Evolutionary conservation across 441 rosid genomes (phyloP).

Genomic region (Bruguiera hainesii): DNA sequence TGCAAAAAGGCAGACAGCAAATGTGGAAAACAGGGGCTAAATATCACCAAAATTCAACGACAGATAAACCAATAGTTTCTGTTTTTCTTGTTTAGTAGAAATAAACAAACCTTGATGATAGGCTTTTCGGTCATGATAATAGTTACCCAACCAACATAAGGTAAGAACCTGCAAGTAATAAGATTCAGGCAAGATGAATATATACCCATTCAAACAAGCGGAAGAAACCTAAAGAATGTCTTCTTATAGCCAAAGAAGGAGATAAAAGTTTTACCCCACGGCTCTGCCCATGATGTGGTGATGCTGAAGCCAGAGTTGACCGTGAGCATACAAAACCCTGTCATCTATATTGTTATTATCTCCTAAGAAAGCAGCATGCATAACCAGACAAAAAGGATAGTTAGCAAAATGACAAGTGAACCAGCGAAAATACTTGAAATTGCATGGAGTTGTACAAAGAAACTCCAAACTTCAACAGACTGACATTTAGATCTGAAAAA

Average conservation of each 20-base stretch:
- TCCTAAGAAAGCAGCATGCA: slow-evolving; percentile 35
- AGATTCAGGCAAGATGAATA: slow-evolving; percentile 11
- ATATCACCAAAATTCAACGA: too few species aligned
- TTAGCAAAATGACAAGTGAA: not conserved
- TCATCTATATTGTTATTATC: slow-evolving; percentile 80
- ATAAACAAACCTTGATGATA: slow-evolving; percentile 66
- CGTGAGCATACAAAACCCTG: slow-evolving; percentile 79
- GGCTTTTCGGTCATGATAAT: slow-evolving; percentile 93
- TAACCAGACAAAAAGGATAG: not conserved
- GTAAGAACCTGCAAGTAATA: slow-evolving; percentile 58
- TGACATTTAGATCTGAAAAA: slow-evolving; percentile 16
- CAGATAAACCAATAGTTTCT: too few species aligned
- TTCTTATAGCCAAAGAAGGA: not conserved
- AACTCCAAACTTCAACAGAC: slow-evolving; percentile 4
- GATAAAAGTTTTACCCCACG: slow-evolving; percentile 55
- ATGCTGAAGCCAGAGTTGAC: slow-evolving; percentile 85
- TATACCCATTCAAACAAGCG: not conserved
- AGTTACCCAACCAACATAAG: slow-evolving; percentile 94
- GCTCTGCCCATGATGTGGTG: slow-evolving; percentile 95
- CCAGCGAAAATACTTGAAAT: not conserved
- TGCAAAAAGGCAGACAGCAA: too few species aligned
- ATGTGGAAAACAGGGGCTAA: too few species aligned
- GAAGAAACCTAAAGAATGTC: not conserved
- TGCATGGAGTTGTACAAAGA: slow-evolving; percentile 4
- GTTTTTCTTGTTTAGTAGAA: not conserved